Base-by-base conservation (phyloP, 352 stramenopile species). In the Globisporangium lucens region DNA sequence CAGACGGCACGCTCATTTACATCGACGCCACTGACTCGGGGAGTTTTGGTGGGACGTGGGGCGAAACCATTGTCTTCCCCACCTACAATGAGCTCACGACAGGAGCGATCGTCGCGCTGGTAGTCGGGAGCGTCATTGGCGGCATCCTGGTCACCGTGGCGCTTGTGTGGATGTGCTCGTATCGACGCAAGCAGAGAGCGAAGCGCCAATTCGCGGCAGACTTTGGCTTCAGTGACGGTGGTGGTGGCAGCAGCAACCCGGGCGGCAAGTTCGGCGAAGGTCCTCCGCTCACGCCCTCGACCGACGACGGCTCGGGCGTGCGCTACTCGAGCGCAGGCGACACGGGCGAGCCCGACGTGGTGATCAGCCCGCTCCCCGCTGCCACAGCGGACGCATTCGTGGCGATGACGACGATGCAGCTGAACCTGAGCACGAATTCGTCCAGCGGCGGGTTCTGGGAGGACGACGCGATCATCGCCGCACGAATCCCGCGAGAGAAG, bases 401-500 rank as follows among this genome's bases (percentile, higher is more conserved):
- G 13, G 29, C 30, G 30, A 35, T 55, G 60, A 58, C 60, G 22
- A 55, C 47, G 29, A 66, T 66, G 60, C 58, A 63, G 38, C 30
- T 65, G 46, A 30, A 58, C 47, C 33, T 56, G 30, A 51, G 29
- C 10, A 53, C 57, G 1, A 33, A 30, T 13, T 63, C 57, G 35
- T 41, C 27, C 69, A 58, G 55, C 57, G 33, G 61, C 4, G 63
- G 61, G 7, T 59, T 78, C 56, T 83, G 78, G 78, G 75, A 84
- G 29, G 74, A 83, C 63, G 59, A 77, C 1, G 69, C 60, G 20
- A 82, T 84, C 65, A 75, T 71, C 46, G 70, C 71, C 0, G 74
- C 71, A 47, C 73, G 75, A 0, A 79, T 81, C 33, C 75, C 77
- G 1, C 35, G 74, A 1, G 77, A 79, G 24, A 82, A 82, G 20